Evolutionary conservation across 192 early-diverging fungal species (phyloP).

Genomic region (Coemansia pectinata): DNA sequence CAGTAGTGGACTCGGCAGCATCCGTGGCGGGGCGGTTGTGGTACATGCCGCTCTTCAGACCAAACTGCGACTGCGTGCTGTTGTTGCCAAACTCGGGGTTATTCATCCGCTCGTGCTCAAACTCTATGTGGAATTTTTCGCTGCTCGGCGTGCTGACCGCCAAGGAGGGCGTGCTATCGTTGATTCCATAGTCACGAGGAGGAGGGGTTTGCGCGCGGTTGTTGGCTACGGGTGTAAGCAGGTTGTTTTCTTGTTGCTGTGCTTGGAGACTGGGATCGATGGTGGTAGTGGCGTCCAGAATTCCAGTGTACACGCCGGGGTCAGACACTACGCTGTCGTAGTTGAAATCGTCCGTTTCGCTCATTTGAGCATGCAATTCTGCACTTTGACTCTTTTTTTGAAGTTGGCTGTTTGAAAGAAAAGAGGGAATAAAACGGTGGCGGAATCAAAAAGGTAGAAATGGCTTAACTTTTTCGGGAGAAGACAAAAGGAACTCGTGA

Average conservation of each 20-base stretch:
- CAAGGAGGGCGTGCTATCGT: slow-evolving; percentile 31
- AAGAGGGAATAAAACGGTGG: too few species aligned
- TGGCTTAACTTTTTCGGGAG: not conserved
- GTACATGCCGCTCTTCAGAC: slow-evolving; percentile 41
- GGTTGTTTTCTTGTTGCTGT: not conserved
- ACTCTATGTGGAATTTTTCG: slow-evolving; percentile 31
- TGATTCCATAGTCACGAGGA: slow-evolving; percentile 8
- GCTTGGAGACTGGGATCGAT: not conserved
- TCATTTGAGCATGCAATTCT: slow-evolving; percentile 15
- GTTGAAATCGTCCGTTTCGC: slow-evolving; percentile 32
- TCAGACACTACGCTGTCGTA: slow-evolving; percentile 48
- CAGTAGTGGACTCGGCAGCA: slow-evolving; percentile 11
- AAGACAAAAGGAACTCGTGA: not conserved
- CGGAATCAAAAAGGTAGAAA: not conserved
- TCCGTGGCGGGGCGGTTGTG: not conserved
- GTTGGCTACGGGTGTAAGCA: slow-evolving; percentile 21
- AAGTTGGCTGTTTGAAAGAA: not conserved
- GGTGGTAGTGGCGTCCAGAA: slow-evolving; percentile 15
- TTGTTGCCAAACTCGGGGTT: slow-evolving; percentile 2
- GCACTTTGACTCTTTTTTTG: not conserved
- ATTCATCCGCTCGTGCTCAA: slow-evolving; percentile 20
- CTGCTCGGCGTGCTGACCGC: slow-evolving; percentile 25
- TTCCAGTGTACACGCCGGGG: slow-evolving; percentile 15
- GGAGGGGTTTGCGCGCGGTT: slow-evolving; percentile 6
- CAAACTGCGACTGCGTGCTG: slow-evolving; percentile 35